Evolutionary conservation across 768 basidiomycete species (phyloP).

Genomic region (Albatrellus ellisii): DNA sequence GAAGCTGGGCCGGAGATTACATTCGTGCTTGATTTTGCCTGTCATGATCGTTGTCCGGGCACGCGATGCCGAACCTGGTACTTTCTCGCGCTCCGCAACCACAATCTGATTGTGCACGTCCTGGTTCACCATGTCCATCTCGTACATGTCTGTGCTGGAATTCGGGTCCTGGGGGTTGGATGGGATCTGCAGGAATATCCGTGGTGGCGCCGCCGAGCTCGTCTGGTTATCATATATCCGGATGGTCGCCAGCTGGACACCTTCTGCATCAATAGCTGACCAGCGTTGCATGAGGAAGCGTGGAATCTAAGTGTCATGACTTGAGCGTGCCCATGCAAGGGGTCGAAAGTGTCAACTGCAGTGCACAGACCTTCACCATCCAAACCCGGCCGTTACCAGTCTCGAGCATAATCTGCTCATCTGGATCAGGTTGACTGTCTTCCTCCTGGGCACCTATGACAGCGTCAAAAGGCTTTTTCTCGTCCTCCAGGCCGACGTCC

Average conservation of each 20-base stretch:
- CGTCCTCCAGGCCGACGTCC: constrained; percentile 31
- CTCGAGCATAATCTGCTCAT: constrained; percentile 72
- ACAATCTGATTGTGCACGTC: constrained; percentile 77
- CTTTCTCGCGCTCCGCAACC: constrained; percentile 72
- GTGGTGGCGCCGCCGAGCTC: constrained; percentile 32
- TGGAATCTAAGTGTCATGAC: constrained; percentile 51
- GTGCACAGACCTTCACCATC: constrained; percentile 64
- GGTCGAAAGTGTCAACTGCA: background rate
- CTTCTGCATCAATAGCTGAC: constrained; percentile 61
- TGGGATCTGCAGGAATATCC: constrained; percentile 56
- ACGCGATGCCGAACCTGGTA: constrained; percentile 33
- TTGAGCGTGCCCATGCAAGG: too few species aligned
- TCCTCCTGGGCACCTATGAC: constrained; percentile 37
- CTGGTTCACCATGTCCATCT: constrained; percentile 80
- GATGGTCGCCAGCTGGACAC: constrained; percentile 72
- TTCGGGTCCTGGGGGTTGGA: constrained; percentile 34
- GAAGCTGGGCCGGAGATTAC: constrained; percentile 57
- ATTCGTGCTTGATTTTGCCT: constrained; percentile 72
- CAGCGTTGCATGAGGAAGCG: constrained; percentile 80
- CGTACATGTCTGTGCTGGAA: constrained; percentile 49
- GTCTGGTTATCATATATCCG: constrained; percentile 47
- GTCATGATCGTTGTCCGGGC: constrained; percentile 70
- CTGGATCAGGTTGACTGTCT: constrained; percentile 60
- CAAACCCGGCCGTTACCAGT: constrained; percentile 66
- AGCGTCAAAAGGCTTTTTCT: constrained; percentile 62